Conservation (phyloP, 1,284 basidiomycete species). For the Ceratobasidium sp. region DNA sequence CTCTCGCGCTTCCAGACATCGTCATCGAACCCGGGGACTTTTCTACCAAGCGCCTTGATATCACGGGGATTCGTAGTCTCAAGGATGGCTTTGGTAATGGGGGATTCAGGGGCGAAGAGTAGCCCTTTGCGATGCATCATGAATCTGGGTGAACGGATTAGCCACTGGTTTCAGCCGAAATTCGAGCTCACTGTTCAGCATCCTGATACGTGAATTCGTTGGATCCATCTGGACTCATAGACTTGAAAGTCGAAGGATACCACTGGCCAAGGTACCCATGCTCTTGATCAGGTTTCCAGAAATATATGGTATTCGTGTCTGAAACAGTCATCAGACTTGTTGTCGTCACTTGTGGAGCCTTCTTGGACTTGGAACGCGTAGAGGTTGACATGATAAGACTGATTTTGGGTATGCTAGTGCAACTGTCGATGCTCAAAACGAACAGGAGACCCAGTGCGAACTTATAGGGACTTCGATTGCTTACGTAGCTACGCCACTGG, state of each 20-base stretch:
- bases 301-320: slow-evolving; percentile 10
- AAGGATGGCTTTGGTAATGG: slow-evolving; percentile 55
- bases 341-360: neutral
- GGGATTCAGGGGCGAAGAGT: slow-evolving; percentile 56
- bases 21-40: slow-evolving; percentile 59
- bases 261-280: slow-evolving; percentile 63
- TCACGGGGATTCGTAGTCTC: slow-evolving; percentile 50
- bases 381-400: neutral
- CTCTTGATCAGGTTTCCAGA: slow-evolving; percentile 45
- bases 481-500: too few relatives aligned
- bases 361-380: neutral
- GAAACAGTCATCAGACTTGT: neutral
- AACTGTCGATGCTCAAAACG: too few relatives aligned
- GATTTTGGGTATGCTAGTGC: too few relatives aligned
- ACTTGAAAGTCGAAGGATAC: slow-evolving; percentile 57
- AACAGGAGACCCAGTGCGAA: too few relatives aligned
- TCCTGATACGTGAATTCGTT: slow-evolving; percentile 54
- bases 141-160: slow-evolving; percentile 48
- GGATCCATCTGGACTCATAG: slow-evolving; percentile 40
- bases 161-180: slow-evolving; percentile 44
- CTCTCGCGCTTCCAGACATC: slow-evolving; percentile 56
- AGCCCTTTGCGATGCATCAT: slow-evolving; percentile 71
- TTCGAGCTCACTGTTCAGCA: slow-evolving; percentile 53
- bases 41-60: slow-evolving; percentile 61
- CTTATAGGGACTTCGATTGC: too few relatives aligned